A percentile compares a stretch with the other conserved stretches of the same genome.
These are phyloP conservation scores for Pestalotiopsis sp. DNA, from an alignment of 2,329 filamentous ascomycete genomes.

Conservation along the genomic window DNA sequence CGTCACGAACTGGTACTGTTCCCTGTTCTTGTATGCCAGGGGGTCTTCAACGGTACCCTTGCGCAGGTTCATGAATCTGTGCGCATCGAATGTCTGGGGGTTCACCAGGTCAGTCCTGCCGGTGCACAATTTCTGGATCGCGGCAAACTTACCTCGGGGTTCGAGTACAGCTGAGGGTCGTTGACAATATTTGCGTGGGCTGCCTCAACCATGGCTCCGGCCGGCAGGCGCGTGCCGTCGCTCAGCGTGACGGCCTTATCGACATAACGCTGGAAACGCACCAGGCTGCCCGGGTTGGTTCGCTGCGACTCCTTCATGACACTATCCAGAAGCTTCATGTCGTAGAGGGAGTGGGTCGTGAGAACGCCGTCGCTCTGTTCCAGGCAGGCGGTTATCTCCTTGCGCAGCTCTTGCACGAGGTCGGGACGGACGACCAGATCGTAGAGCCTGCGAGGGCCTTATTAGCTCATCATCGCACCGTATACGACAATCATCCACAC, in stretches of 20 bases:
- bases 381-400: slow-evolving; percentile 47
- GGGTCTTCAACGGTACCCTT: slow-evolving; percentile 26
- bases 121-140: background rate
- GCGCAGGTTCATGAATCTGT: slow-evolving; percentile 37
- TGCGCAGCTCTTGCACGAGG: slow-evolving; percentile 48
- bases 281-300: slow-evolving; percentile 28
- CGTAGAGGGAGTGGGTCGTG: slow-evolving; percentile 34
- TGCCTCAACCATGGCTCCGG: slow-evolving; percentile 42
- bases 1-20: slow-evolving; percentile 43
- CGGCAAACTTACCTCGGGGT: slow-evolving; percentile 29
- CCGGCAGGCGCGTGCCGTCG: slow-evolving; percentile 36
- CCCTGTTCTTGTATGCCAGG: slow-evolving; percentile 29
- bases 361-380: slow-evolving; percentile 33
- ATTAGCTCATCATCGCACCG: background rate
- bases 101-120: background rate
- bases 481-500: background rate
- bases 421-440: slow-evolving; percentile 52
- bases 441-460: slow-evolving; percentile 38
- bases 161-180: slow-evolving; percentile 34
- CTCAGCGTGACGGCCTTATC: slow-evolving; percentile 24
- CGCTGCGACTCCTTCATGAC: slow-evolving; percentile 38
- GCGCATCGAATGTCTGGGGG: slow-evolving; percentile 32
- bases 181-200: slow-evolving; percentile 32
- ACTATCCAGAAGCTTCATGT: slow-evolving; percentile 41
- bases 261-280: slow-evolving; percentile 47